A percentile compares a stretch with the other conserved stretches of the same genome.
Conservation (phyloP, 1,284 basidiomycete genomes). For the Ceratobasidium sp. region DNA sequence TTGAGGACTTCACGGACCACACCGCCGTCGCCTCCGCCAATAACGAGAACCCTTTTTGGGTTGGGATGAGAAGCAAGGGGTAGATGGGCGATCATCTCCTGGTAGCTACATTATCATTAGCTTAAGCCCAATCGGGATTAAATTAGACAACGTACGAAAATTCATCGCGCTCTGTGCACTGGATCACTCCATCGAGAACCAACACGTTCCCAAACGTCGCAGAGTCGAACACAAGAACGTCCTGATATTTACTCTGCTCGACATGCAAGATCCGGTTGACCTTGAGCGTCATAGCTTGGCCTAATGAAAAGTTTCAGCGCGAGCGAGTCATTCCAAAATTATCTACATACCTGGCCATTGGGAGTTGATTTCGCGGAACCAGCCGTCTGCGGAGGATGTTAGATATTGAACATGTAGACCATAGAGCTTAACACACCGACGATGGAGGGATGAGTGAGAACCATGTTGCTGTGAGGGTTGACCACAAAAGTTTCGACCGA, state of each 20-base stretch:
- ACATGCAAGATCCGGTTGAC: slow-evolving; percentile 96
- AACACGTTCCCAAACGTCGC: slow-evolving; percentile 97
- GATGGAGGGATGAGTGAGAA: slow-evolving; percentile 48
- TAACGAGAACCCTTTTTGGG: slow-evolving; percentile 95
- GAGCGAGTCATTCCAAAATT: slow-evolving; percentile 23
- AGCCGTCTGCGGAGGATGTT: slow-evolving; percentile 77
- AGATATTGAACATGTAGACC: background rate
- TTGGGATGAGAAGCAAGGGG: slow-evolving; percentile 96
- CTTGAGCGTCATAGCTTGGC: slow-evolving; percentile 94
- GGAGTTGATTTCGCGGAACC: slow-evolving; percentile 96
- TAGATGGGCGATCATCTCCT: slow-evolving; percentile 99
- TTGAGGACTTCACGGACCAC: slow-evolving; percentile 98
- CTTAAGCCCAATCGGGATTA: background rate
- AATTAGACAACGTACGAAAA: slow-evolving; percentile 80
- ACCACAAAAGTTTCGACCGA: slow-evolving; percentile 32
- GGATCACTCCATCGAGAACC: slow-evolving; percentile 95
- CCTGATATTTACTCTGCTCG: slow-evolving; percentile 94
- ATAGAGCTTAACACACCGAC: slow-evolving; percentile 17
- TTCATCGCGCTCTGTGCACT: slow-evolving; percentile 97
- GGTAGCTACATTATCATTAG: slow-evolving; percentile 73
- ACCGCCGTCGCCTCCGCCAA: slow-evolving; percentile 96
- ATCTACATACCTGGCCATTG: slow-evolving; percentile 88
- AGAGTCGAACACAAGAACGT: slow-evolving; percentile 95
- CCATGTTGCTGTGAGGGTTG: slow-evolving; percentile 42
- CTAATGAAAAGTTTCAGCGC: slow-evolving; percentile 52